Evolutionary conservation across 2,329 filamentous ascomycete genomes (phyloP).

Genomic region (Didymella glomerata): DNA sequence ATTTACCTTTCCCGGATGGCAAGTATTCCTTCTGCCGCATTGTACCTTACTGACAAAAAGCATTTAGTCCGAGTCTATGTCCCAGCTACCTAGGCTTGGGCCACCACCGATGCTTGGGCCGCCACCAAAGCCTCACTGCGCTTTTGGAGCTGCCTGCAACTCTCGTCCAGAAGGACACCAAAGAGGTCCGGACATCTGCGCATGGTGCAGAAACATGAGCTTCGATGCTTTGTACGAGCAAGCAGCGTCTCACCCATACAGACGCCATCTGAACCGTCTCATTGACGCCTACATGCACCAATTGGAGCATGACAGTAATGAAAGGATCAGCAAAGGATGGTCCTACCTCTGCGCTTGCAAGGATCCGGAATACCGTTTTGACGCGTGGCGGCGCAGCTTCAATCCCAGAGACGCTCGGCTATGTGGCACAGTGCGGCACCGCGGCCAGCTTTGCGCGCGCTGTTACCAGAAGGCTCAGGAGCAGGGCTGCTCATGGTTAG

Average conservation of each 20-base stretch:
- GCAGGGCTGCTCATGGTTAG: slow-evolving; percentile 32
- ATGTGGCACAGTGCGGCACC: slow-evolving; percentile 33
- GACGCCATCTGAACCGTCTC: slow-evolving; percentile 21
- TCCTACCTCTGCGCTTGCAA: slow-evolving; percentile 34
- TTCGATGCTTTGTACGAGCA: slow-evolving; percentile 31
- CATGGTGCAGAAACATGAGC: slow-evolving; percentile 40
- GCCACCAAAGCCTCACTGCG: slow-evolving; percentile 32
- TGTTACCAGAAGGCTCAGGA: slow-evolving; percentile 33
- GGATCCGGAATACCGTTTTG: slow-evolving; percentile 30
- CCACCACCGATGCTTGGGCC: slow-evolving; percentile 35
- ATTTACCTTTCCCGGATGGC: slow-evolving; percentile 6
- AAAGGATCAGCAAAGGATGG: slow-evolving; percentile 35
- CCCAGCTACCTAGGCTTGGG: slow-evolving; percentile 24
- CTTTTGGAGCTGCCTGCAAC: slow-evolving; percentile 32
- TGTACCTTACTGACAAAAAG: not conserved
- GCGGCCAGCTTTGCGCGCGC: slow-evolving; percentile 34
- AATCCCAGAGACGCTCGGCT: slow-evolving; percentile 31
- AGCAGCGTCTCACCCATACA: slow-evolving; percentile 25
- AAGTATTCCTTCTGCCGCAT: slow-evolving; percentile 6
- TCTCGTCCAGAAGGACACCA: slow-evolving; percentile 32
- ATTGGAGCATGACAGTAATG: slow-evolving; percentile 29
- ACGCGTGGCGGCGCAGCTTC: slow-evolving; percentile 32
- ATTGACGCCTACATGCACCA: slow-evolving; percentile 32
- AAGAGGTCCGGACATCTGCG: slow-evolving; percentile 31
- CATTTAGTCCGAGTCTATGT: slow-evolving; percentile 6